Evolutionary conservation across 1,284 basidiomycete species (phyloP), one percentile per base, ranked within the genome.

Genomic region (Mycosarcoma maydis): DNA sequence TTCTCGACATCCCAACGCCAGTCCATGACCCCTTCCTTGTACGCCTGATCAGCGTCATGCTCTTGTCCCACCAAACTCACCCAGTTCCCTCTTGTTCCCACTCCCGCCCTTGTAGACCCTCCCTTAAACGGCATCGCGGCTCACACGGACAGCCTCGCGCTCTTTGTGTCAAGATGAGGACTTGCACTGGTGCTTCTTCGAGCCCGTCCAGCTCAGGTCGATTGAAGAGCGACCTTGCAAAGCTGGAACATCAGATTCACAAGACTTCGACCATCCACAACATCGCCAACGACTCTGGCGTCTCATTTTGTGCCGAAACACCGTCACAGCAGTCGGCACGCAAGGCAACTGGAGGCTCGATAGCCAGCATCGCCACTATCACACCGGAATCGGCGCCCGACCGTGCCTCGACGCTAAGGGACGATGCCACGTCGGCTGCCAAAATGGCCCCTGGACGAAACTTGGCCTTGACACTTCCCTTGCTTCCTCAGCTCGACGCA

Each of bases 261-360:
- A 53, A 57, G 42, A 62, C 64, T 3, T 59, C 65, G 22, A 47
- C 40, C 30, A 62, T 61, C n/a, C 60, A 70, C 54, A 70, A 64
- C 36, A 57, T 74, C 39, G 32, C 58, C 34, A 58, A 51, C 45
- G 72, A 74, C 43, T 74, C 72, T 16, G 69, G 72, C 42, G 53
- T 72, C 34, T 72, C 69, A 3, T 65, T 74, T 22, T 52, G 49
- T 7, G 40, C 36, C 27, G 54, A 55, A n/a, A 17, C 38, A 11
- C 42, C 44, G 6, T 20, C 45, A n/a, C 26, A n/a, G 8, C 43
- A n/a, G n/a, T n/a, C 46, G 6, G 44, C 27, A 6, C 60, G 58
- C 11, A 47, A 57, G 46, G 55, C 53, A 13, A 64, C 60, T 6
- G 66, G 57, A 9, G 56, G 70, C 54, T 67, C 68, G 4, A 48